These are phyloP conservation scores for Globisporangium cederbergense DNA, from an alignment of 352 stramenopile species.

Conservation along the genomic window DNA sequence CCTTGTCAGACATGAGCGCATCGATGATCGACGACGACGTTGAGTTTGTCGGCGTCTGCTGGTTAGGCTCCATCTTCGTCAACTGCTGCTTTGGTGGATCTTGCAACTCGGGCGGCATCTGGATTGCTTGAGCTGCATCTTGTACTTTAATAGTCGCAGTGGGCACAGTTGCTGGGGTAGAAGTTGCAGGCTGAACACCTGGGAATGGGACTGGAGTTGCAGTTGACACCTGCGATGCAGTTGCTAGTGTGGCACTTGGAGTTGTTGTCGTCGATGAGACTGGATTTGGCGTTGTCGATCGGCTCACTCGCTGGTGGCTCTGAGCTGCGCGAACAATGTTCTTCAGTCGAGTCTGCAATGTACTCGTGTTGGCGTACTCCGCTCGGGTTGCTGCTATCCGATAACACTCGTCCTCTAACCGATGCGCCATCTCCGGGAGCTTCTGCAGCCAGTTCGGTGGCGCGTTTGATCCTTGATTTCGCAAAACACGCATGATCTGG, in stretches of 20 bases:
- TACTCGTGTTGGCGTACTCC: constrained; percentile 95
- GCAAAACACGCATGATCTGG: constrained; percentile 93
- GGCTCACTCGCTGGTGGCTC: constrained; percentile 46
- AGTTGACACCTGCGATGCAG: constrained; percentile 16
- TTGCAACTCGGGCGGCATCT: constrained; percentile 76
- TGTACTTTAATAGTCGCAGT: constrained; percentile 21
- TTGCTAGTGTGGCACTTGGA: neutral
- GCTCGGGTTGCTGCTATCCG: constrained; percentile 82
- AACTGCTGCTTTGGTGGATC: constrained; percentile 26
- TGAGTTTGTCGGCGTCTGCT: constrained; percentile 19
- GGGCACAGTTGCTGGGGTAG: neutral
- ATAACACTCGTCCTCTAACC: constrained; percentile 97
- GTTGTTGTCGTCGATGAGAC: constrained; percentile 16
- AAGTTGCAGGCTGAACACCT: constrained; percentile 39
- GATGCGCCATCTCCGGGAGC: constrained; percentile 96
- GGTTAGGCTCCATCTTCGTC: constrained; percentile 30
- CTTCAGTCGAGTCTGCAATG: constrained; percentile 94
- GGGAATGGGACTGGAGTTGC: constrained; percentile 58
- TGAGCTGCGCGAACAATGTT: constrained; percentile 89
- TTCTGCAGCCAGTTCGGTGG: constrained; percentile 96
- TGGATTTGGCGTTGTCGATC: constrained; percentile 28
- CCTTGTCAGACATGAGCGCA: constrained; percentile 41
- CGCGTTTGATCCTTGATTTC: constrained; percentile 94
- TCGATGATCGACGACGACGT: constrained; percentile 36
- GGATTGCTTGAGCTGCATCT: constrained; percentile 48